Conservation (phyloP, 768 basidiomycete species). For the Mycena leptocephala region DNA sequence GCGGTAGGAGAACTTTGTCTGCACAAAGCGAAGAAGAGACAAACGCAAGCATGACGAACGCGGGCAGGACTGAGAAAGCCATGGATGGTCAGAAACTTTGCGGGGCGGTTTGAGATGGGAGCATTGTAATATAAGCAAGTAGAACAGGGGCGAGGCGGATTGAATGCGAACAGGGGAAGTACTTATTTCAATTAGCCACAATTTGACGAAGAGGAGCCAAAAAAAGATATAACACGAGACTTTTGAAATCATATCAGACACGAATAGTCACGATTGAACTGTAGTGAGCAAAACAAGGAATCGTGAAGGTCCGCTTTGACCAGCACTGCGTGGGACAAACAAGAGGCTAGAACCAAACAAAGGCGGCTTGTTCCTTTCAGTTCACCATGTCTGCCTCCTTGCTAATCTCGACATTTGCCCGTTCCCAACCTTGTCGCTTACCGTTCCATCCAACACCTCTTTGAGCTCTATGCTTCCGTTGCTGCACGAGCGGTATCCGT, state of each 20-base stretch:
- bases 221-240: no score
- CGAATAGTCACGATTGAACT: no score
- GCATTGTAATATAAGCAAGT: no score
- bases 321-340: not conserved
- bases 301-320: not conserved
- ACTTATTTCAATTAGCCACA: no score
- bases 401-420: conserved; percentile 76
- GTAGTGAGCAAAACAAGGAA: no score
- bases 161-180: no score
- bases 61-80: not conserved
- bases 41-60: not conserved
- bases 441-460: conserved; percentile 57
- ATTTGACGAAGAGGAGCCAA: no score
- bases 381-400: conserved; percentile 44
- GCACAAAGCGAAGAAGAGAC: not conserved
- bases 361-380: not conserved
- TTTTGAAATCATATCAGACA: no score
- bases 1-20: not conserved
- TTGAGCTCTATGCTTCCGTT: conserved; percentile 60
- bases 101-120: not conserved
- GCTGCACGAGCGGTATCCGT: conserved; percentile 62
- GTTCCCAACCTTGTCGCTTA: conserved; percentile 70
- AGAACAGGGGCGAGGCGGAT: no score
- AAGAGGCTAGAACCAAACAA: not conserved
- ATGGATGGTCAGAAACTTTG: not conserved